Base-by-base conservation (phyloP, 2,329 filamentous ascomycete species). In the Chrysoporthe austroafricana region DNA sequence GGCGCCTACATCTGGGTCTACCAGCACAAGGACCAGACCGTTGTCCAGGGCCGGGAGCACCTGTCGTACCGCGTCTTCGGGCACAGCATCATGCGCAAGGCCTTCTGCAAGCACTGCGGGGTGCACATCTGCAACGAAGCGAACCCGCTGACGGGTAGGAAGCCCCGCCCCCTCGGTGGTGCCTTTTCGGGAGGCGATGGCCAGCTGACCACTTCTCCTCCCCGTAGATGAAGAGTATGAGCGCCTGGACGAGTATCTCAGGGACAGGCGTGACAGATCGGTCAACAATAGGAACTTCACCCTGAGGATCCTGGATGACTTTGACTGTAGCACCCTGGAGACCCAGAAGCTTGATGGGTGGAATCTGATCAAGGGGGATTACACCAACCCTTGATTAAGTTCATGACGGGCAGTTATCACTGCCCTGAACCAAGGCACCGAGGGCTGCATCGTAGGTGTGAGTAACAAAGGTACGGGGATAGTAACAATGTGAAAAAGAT, bases 81-180 rank as follows among this genome's bases (percentile, higher is more conserved):
- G 32, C 64, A 65, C 34, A 69, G 70, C 1, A 21, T 79, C 3
- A 71, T 76, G 54, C 69, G 66, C 68, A 85, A 85, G 77, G 73
- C 73, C 1, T 86, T 86, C 69, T 86, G 84, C 77, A 79, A 78
- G 71, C 78, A 65, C 13, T 86, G 84, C 71, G 83, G 83, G 66
- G 78, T 85, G 26, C 72, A 74, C n/a, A 32, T 86, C 52, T 76
- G 74, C 57, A 82, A 81, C 68, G 66, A 74, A 11, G 36, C 64
- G 2, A 71, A 69, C 11, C 54, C 74, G 1, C 32, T 78, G 21
- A 76, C 76, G 1, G 77, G 79, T 11, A 58, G 58, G 68, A 60
- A 7, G 26, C 7, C 5, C 8, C 4, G 18, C 26, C 34, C 26
- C 6, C 4, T 34, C 5, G 16, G 42, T 26, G n/a, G 18, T 8